phyloP scores from a whole-genome alignment of 2,329 filamentous ascomycete species.

The Neopestalotiopsis rosae region DNA sequence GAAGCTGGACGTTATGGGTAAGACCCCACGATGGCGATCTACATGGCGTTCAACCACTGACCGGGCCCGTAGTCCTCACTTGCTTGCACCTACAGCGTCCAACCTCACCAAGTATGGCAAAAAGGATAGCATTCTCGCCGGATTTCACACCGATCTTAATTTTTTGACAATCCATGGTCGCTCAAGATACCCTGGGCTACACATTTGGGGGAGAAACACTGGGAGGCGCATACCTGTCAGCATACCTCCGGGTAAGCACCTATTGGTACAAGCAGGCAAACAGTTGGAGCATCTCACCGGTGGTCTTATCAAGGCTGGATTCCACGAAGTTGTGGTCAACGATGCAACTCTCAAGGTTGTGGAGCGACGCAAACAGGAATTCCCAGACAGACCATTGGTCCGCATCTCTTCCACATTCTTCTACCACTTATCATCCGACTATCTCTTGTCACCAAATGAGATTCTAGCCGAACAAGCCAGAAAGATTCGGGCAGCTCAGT shows the following conservation, averaged over 20 bases:
- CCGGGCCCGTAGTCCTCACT: constrained; percentile 52
- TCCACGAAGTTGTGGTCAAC: constrained; percentile 66
- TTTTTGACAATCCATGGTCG: constrained; percentile 70
- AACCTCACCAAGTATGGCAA: constrained; percentile 59
- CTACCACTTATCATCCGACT: constrained; percentile 64
- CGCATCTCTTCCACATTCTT: constrained; percentile 67
- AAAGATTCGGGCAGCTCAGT: constrained; percentile 51
- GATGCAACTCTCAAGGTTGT: constrained; percentile 55
- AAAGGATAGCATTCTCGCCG: constrained; percentile 64
- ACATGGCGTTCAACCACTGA: not conserved
- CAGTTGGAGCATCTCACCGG: constrained; percentile 67
- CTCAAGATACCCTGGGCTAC: constrained; percentile 64
- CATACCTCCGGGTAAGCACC: constrained; percentile 62
- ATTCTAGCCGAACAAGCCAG: constrained; percentile 50
- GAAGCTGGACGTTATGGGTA: constrained; percentile 62
- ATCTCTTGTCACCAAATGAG: constrained; percentile 58
- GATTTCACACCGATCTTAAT: constrained; percentile 70
- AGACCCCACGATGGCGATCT: constrained; percentile 24
- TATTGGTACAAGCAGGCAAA: constrained; percentile 67
- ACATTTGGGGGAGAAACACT: constrained; percentile 69
- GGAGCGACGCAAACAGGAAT: constrained; percentile 43
- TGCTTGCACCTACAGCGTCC: constrained; percentile 65
- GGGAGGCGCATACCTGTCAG: constrained; percentile 62
- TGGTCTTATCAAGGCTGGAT: constrained; percentile 65
- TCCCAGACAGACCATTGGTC: constrained; percentile 56